Base-by-base conservation (phyloP, 2,329 filamentous ascomycete species). In the Pezicula radicicola region DNA sequence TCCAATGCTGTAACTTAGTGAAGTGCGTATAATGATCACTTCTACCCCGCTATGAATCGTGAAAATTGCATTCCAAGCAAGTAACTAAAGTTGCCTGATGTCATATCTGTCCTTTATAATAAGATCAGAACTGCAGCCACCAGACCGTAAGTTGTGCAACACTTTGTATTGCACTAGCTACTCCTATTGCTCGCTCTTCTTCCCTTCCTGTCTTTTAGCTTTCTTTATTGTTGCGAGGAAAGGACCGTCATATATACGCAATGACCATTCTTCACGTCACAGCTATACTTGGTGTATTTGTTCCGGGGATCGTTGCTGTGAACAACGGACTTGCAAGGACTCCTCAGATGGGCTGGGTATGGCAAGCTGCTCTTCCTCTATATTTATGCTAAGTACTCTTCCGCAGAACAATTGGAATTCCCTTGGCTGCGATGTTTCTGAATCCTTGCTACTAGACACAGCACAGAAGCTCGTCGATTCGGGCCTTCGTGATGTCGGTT, bases 391-490 rank as follows among this genome's bases (percentile, higher is more conserved):
- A 67, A 48, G 60, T 70, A 4, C 75, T 71, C 2, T 70, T 66
- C 12, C 59, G 2, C 75, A 42, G 75, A 77, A 77, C 61, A 75
- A 75, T 55, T 78, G 75, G 75, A 80, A 80, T 60, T 72, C 71
- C 19, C 79, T 74, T 57, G 62, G 63, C 30, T 78, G 76, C 62
- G 66, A 77, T 52, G 76, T 80, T 50, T 70, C 70, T 51, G 73
- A 78, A 55, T 61, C 60, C 4, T 66, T 72, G 18, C 73, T 80
- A 56, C 52, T 78, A 13, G 66, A 66, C 3, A 69, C 73, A 1
- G 76, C 74, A 1, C 57, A 75, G 36, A 65, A 70, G 35, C 65
- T 80, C 30, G 67, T 79, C 25, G 66, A 72, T 12, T 65, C 73
- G 0, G 78, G 74, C 4, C 67, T 78, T 8, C 70, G 72, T 55